phyloP scores from a whole-genome alignment of 768 basidiomycete species.

The Amanita brunnescens region DNA sequence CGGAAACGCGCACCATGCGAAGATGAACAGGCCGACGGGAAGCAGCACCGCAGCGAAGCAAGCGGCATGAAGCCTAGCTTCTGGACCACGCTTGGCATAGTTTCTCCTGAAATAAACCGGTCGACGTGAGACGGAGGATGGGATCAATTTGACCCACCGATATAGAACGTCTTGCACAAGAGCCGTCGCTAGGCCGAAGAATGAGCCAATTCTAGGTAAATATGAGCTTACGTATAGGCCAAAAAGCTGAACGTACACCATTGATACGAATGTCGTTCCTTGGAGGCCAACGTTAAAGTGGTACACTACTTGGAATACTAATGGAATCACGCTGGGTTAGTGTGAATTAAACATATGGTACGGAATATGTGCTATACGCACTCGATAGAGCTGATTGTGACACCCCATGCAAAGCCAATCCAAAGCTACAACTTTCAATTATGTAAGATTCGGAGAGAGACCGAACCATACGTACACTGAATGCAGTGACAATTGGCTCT shows the following conservation, averaged over 20 bases:
- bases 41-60: conserved; percentile 46
- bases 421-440: conserved; percentile 37
- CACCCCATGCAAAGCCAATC: conserved; percentile 71
- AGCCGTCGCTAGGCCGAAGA: conserved; percentile 38
- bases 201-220: conserved; percentile 42
- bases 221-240: background rate
- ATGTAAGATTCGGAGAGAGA: background rate
- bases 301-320: conserved; percentile 48
- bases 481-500: conserved; percentile 67
- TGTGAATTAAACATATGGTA: background rate
- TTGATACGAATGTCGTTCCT: conserved; percentile 50
- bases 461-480: conserved; percentile 46
- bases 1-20: conserved; percentile 55
- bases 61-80: conserved; percentile 53
- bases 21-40: conserved; percentile 61
- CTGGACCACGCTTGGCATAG: conserved; percentile 30
- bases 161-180: conserved; percentile 43
- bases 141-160: conserved; percentile 25
- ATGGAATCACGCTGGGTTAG: conserved; percentile 39
- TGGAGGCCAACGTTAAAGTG: conserved; percentile 49
- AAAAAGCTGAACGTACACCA: conserved; percentile 29
- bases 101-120: conserved; percentile 19
- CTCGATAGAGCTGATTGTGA: conserved; percentile 40
- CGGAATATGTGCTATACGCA: conserved; percentile 37
- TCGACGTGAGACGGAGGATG: background rate